These are phyloP conservation scores for Wickerhamomyces sp. DNA, from an alignment of 1,139 yeast species.

Conservation along the genomic window DNA sequence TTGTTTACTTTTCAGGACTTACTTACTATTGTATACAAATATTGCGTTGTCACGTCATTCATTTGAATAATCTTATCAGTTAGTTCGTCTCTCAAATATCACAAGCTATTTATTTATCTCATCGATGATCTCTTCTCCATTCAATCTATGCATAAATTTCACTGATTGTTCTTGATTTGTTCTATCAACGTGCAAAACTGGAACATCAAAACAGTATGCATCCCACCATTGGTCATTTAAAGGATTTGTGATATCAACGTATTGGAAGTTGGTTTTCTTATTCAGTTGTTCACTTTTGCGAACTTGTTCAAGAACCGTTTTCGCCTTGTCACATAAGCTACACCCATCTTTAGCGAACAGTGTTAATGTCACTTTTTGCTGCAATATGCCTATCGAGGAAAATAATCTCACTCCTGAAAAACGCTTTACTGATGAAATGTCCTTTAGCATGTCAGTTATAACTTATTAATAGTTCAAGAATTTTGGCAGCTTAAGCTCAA, in stretches of 20 bases:
- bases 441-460: no score
- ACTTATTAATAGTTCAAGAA: no score
- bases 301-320: constrained; percentile 43
- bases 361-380: constrained; percentile 35
- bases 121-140: constrained; percentile 50
- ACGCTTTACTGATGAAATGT: no score
- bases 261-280: constrained; percentile 34
- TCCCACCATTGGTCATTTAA: constrained; percentile 75
- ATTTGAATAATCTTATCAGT: no score
- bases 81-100: no score
- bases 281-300: constrained; percentile 25
- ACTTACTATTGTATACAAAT: no score
- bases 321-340: constrained; percentile 74
- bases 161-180: constrained; percentile 40
- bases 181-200: constrained; percentile 71
- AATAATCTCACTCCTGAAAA: no score
- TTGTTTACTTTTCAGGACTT: no score
- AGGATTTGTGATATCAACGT: constrained; percentile 66
- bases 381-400: background rate
- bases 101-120: constrained; percentile 35
- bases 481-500: no score
- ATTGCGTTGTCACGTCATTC: no score
- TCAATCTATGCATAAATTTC: constrained; percentile 75
- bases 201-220: constrained; percentile 82
- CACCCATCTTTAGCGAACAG: constrained; percentile 79